phyloP scores from a whole-genome alignment of 2,329 filamentous ascomycete species.

The Leptographium radiaticola region DNA sequence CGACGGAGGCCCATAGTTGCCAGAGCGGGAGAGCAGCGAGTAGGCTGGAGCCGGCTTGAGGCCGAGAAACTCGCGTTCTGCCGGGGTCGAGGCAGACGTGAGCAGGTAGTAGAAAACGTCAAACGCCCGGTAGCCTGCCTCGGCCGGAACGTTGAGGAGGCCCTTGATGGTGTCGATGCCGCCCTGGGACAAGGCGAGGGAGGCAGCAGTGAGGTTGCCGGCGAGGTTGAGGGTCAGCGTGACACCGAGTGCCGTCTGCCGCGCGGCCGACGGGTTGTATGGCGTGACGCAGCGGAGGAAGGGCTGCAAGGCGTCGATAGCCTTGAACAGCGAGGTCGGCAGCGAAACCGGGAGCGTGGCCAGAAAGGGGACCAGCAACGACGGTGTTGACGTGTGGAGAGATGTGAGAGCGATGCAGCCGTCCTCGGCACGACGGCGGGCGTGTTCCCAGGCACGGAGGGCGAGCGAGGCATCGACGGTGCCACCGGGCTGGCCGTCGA shows the following conservation, averaged over 20 bases:
- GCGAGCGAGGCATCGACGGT: conserved; percentile 72
- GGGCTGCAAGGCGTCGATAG: conserved; percentile 69
- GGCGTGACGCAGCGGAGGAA: conserved; percentile 83
- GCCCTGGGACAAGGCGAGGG: conserved; percentile 67
- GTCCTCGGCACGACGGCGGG: conserved; percentile 84
- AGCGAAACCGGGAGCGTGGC: conserved; percentile 67
- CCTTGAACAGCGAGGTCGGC: conserved; percentile 61
- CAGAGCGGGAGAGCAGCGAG: conserved; percentile 64
- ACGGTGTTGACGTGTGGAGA: conserved; percentile 78
- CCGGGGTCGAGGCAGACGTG: conserved; percentile 76
- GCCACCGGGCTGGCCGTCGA: conserved; percentile 57
- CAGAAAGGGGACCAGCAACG: conserved; percentile 69
- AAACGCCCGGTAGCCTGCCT: conserved; percentile 79
- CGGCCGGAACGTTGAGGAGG: conserved; percentile 64
- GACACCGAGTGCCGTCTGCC: conserved; percentile 69
- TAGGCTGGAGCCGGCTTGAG: conserved; percentile 69
- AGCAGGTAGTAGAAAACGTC: conserved; percentile 97
- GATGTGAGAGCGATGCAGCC: conserved; percentile 84
- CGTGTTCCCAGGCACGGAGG: conserved; percentile 87
- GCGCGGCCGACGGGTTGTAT: conserved; percentile 71
- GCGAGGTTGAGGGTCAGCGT: conserved; percentile 70
- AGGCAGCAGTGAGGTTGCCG: conserved; percentile 64
- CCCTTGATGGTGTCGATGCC: conserved; percentile 78
- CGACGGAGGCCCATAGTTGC: conserved; percentile 71
- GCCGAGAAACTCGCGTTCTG: conserved; percentile 78